Conservation (phyloP, 2,329 filamentous ascomycete species). For the Hirsutella thompsonii region DNA sequence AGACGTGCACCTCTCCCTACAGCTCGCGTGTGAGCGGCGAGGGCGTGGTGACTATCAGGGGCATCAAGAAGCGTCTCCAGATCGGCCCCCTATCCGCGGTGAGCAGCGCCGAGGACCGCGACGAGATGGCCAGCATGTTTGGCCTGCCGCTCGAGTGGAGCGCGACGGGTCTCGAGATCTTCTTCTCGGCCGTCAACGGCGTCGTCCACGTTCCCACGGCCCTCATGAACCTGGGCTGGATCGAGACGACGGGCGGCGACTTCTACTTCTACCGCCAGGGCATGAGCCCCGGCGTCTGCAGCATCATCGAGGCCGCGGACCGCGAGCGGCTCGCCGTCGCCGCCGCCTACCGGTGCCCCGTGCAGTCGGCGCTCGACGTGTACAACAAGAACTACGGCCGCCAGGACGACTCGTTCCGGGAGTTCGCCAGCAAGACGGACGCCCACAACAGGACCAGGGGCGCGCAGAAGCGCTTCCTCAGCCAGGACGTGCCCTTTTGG, state of each 20-base stretch:
- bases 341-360: neutral
- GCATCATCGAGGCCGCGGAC: conserved; percentile 3
- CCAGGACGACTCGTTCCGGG: conserved; percentile 1
- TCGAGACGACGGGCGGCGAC: conserved; percentile 6
- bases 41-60: conserved; percentile 4
- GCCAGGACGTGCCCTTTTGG: conserved; percentile 1
- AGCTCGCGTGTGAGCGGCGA: conserved; percentile 5
- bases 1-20: conserved; percentile 4
- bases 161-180: conserved; percentile 3
- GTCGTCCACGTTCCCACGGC: conserved; percentile 6
- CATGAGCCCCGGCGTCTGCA: conserved; percentile 6
- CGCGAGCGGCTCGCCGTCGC: neutral
- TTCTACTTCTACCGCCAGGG: conserved; percentile 8
- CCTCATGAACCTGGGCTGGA: conserved; percentile 7
- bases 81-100: neutral
- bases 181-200: conserved; percentile 5
- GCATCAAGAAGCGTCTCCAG: conserved; percentile 4
- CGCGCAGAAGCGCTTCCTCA: conserved; percentile 1
- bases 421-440: conserved; percentile 4
- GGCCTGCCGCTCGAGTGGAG: conserved; percentile 5
- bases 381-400: conserved; percentile 2
- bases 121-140: neutral
- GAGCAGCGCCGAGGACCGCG: neutral
- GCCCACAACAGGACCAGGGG: conserved; percentile 6
- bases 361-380: neutral